Base-by-base conservation (phyloP, 495 filamentous ascomycete species). In the Aspergillus sclerotiicarbonarius region DNA sequence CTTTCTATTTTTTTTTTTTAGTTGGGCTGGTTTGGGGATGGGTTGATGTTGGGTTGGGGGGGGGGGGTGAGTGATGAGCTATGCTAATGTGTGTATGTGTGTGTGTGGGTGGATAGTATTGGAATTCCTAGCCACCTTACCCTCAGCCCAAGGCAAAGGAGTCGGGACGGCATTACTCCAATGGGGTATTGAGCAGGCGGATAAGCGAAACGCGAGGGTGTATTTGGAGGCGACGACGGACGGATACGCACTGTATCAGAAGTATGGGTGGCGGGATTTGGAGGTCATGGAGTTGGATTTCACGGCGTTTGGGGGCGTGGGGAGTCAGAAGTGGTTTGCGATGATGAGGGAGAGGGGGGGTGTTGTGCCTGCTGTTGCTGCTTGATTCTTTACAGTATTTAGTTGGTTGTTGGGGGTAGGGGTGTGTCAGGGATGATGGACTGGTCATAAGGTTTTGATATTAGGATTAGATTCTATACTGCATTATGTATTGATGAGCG, bases 151-250 rank as follows among this genome's bases (percentile, higher is more conserved):
- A 60, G 73, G 83, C 2, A 71, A 67, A 53, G 84, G 84, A 0
- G 71, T 81, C 0, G 82, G 77, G 8, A 70, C 66, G 15, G 65
- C 69, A 58, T 54, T 87, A 13, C 51, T 87, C 39, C 60, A 68
- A 32, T 82, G 78, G 74, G 82, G 82, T 0, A 56, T 78, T 7
- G 60, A 69, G 25, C 71, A 70, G 61, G 83, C 81, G 7, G 83
- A 86, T 67, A 64, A 69, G 18, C 71, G 66, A 15, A 72, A 74
- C 0, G 59, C 70, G 21, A 71, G 75, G 47, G 64, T 79, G 7
- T 87, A 80, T 67, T 61, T 87, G 6, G 83, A 85, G 55, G 78
- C 80, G 0, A 82, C 81, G 32, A 75, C 71, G 7, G 71, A 70
- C 8, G 83, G 84, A 8, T 69, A 70, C 37, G 67, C 69, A 8